Conservation (phyloP, 768 basidiomycete genomes). For the Lactarius quietus region DNA sequence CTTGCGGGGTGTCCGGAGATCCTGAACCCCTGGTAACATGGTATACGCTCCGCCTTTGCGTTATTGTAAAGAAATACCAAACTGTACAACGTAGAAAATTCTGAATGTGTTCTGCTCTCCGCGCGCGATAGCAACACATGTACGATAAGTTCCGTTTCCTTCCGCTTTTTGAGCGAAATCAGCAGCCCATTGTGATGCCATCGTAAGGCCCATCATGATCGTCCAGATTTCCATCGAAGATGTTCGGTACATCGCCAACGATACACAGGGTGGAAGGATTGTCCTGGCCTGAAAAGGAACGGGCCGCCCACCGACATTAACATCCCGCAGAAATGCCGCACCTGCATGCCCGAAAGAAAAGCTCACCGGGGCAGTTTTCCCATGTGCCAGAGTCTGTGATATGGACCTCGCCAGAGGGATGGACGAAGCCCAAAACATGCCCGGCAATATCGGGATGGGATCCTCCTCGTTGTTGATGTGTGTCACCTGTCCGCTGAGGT, state of each 20-base stretch:
- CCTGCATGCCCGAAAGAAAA: neutral
- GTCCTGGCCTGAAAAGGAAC: slow-evolving; percentile 47
- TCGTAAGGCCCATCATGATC: slow-evolving; percentile 25
- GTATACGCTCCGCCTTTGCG: too few species aligned
- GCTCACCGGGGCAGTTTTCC: slow-evolving; percentile 29
- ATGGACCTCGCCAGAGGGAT: slow-evolving; percentile 41
- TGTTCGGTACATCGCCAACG: slow-evolving; percentile 49
- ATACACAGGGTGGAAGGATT: slow-evolving; percentile 50
- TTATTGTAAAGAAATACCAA: too few species aligned
- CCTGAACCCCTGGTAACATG: too few species aligned
- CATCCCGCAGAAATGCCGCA: neutral
- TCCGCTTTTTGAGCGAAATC: neutral
- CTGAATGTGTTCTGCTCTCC: too few species aligned
- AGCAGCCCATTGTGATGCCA: slow-evolving; percentile 25
- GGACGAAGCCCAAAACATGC: slow-evolving; percentile 43
- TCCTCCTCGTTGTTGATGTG: neutral
- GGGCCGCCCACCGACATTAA: neutral
- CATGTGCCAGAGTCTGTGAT: slow-evolving; percentile 45
- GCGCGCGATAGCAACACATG: too few species aligned
- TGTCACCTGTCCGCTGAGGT: slow-evolving; percentile 45
- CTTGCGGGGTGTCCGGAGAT: too few species aligned
- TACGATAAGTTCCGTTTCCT: too few species aligned
- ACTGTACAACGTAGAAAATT: too few species aligned
- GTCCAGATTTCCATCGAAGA: slow-evolving; percentile 40
- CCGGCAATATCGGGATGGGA: slow-evolving; percentile 29